Evolutionary conservation across 768 basidiomycete genomes (phyloP).

Genomic region (Paxillus ammoniavirescens): DNA sequence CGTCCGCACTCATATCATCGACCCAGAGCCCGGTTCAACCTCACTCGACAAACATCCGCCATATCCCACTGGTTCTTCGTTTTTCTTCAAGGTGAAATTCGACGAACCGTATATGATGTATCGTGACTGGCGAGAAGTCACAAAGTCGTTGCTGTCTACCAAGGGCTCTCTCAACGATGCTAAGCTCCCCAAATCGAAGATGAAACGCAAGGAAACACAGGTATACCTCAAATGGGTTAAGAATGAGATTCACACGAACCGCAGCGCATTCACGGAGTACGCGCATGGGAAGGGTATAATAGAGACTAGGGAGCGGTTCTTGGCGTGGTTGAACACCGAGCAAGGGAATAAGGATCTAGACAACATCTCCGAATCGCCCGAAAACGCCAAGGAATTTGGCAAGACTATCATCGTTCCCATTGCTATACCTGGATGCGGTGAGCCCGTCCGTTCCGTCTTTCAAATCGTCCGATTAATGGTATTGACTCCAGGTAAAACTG

Average conservation of each 20-base stretch:
- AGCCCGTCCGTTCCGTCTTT: slow-evolving; percentile 25
- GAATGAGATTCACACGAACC: slow-evolving; percentile 65
- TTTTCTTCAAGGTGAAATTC: slow-evolving; percentile 99
- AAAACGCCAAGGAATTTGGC: slow-evolving; percentile 35
- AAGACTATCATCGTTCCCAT: slow-evolving; percentile 88
- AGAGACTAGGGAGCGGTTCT: slow-evolving; percentile 72
- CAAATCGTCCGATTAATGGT: neutral
- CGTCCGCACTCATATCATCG: slow-evolving; percentile 69
- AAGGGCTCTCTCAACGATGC: slow-evolving; percentile 31
- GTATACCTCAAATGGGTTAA: slow-evolving; percentile 84
- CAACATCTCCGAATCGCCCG: slow-evolving; percentile 21
- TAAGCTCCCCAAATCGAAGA: slow-evolving; percentile 58
- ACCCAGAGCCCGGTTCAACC: slow-evolving; percentile 34
- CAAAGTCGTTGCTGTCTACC: slow-evolving; percentile 63
- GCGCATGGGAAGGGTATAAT: slow-evolving; percentile 82
- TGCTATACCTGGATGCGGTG: slow-evolving; percentile 92
- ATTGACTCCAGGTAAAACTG: slow-evolving; percentile 73
- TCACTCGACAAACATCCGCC: slow-evolving; percentile 46
- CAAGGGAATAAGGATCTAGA: slow-evolving; percentile 40
- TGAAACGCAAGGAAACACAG: slow-evolving; percentile 75
- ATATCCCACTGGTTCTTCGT: slow-evolving; percentile 76
- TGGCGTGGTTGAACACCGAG: slow-evolving; percentile 59
- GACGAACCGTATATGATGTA: slow-evolving; percentile 99
- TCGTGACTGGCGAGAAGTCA: slow-evolving; percentile 95
- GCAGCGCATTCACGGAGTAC: slow-evolving; percentile 58